Base-by-base conservation (phyloP, 176 grass and related monocot species). In the Olyra latifolia region DNA sequence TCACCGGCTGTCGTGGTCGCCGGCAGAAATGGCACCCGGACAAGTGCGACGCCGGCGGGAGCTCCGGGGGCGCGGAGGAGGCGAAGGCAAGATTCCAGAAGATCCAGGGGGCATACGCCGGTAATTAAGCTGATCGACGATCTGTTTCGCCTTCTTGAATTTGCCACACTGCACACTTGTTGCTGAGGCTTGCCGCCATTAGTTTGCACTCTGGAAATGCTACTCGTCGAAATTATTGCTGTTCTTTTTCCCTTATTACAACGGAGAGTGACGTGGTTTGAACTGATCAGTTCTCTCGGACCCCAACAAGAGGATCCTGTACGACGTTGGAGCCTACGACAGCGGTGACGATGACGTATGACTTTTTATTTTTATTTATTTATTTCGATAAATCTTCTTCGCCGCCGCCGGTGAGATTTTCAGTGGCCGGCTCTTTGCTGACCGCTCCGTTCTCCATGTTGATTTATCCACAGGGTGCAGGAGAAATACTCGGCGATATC, bases 21-120 rank as follows among this genome's bases (percentile, higher is more conserved):
- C 1, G 59, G 69, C 82, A 93, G 91, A 91, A 74, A 88, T 94
- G 85, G 91, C 91, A 94, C 81, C 91, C 88, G 15, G 91, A 94
- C 73, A 91, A 91, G 80, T 84, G 64, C 28, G 61, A 56, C 11
- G 72, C 72, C n/a, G 85, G 81, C 4, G 87, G 88, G 22, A 87
- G 66, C 57, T 72, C 42, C 19, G 64, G 24, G 19, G 38, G 69
- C 70, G 52, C 29, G 9, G 85, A 91, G 35, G 85, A 76, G 48
- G 88, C 88, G 11, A 91, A 94, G 66, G 74, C 78, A 1, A 86
- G 84, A 83, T 94, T 94, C 29, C 85, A 94, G 79, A 87, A 88
- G 73, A 91, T 94, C 79, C 88, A 91, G 78, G 88, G 71, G 61
- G 91, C 91, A 0, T 94, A 94, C 28, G 80, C 85, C 14, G 88